Conservation (phyloP, 2,329 filamentous ascomycete species). For the Atkinsonella texensis region DNA sequence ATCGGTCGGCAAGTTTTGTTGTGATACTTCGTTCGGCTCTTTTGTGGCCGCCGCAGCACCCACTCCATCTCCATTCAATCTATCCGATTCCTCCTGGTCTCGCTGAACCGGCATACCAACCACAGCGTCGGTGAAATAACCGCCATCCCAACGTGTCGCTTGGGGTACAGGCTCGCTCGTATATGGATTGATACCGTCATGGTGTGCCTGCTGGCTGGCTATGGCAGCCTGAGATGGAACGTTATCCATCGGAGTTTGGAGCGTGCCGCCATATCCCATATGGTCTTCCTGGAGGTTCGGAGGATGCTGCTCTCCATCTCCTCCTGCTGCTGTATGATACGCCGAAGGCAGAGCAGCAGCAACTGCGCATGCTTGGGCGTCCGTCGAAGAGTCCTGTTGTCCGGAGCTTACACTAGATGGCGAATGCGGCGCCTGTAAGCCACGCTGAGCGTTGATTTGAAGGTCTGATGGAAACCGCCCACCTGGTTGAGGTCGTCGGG, state of each 20-base stretch:
- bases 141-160: constrained; percentile 7
- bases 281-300: constrained; percentile 7
- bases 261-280: constrained; percentile 34
- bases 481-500: constrained; percentile 74
- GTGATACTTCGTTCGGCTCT: neutral
- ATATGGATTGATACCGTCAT: constrained; percentile 48
- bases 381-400: constrained; percentile 29
- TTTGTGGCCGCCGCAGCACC: neutral
- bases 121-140: constrained; percentile 12
- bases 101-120: constrained; percentile 7
- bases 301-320: constrained; percentile 11
- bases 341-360: constrained; percentile 37
- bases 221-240: constrained; percentile 38
- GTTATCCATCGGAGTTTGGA: constrained; percentile 33
- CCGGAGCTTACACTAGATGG: constrained; percentile 73
- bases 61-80: neutral
- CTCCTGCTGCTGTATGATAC: constrained; percentile 16
- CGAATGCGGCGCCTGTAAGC: constrained; percentile 68
- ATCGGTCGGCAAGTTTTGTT: neutral
- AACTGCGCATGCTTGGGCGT: constrained; percentile 47
- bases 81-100: constrained; percentile 7
- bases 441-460: constrained; percentile 64
- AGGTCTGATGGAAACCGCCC: constrained; percentile 95
- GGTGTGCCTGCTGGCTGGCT: constrained; percentile 35
- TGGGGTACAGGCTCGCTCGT: constrained; percentile 31